Percentiles rank a stretch among this genome's conserved stretches.
phyloP scores from a whole-genome alignment of 192 early-diverging fungal genomes.

The Mortierella alpina region DNA sequence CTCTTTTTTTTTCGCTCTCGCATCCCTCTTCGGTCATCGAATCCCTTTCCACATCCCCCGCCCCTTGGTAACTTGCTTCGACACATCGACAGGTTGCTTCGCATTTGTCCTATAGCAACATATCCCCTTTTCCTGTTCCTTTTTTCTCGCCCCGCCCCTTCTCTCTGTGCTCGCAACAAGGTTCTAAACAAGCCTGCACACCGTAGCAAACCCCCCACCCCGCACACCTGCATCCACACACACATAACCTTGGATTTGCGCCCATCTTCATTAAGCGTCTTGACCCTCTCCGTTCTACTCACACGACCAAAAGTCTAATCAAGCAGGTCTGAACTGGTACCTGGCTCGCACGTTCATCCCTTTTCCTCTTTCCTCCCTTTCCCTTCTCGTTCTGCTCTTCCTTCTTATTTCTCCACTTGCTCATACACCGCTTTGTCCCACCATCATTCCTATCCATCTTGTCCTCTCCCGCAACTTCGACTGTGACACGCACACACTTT shows the following conservation, averaged over 20 bases:
- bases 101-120: too few relatives aligned
- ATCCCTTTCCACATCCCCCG: neutral
- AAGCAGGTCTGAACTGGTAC: too few relatives aligned
- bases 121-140: neutral
- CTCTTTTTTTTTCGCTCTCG: conserved; percentile 9
- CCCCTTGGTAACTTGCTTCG: neutral
- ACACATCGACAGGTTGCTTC: too few relatives aligned
- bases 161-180: too few relatives aligned
- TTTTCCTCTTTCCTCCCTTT: neutral
- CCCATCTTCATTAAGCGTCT: too few relatives aligned
- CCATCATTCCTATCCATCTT: neutral
- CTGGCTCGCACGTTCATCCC: too few relatives aligned
- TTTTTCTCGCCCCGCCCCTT: neutral
- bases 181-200: neutral
- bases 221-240: too few relatives aligned
- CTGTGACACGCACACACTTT: neutral
- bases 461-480: neutral
- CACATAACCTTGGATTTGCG: too few relatives aligned
- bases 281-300: neutral
- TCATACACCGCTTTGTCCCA: too few relatives aligned
- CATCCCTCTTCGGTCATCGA: neutral
- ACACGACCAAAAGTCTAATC: too few relatives aligned
- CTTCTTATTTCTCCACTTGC: too few relatives aligned
- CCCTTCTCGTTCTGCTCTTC: neutral
- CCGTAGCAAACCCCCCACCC: neutral